These are phyloP conservation scores for Priceomyces fermenticarens DNA, from an alignment of 805 yeast species.

Conservation along the genomic window DNA sequence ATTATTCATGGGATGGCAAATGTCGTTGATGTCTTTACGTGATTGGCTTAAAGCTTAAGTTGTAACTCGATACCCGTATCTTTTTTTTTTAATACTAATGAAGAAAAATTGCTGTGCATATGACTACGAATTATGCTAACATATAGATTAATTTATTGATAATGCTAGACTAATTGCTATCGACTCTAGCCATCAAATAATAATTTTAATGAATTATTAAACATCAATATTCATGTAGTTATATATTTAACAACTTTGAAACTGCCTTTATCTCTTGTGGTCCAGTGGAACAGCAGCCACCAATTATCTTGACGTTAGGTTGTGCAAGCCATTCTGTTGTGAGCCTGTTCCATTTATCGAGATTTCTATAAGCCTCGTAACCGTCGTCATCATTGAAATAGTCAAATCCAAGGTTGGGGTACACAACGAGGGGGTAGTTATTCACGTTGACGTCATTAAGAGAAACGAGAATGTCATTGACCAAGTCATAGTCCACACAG, in stretches of 20 bases:
- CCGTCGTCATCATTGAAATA: constrained; percentile 48
- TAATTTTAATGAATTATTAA: too few species aligned
- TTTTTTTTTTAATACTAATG: constrained; percentile 43
- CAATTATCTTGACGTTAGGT: constrained; percentile 49
- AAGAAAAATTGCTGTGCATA: background rate
- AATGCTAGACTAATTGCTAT: background rate
- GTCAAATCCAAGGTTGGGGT: constrained; percentile 75
- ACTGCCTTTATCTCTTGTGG: constrained; percentile 38
- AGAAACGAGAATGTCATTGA: constrained; percentile 37
- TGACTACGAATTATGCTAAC: background rate
- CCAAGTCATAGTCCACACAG: constrained; percentile 51
- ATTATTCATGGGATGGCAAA: constrained; percentile 85
- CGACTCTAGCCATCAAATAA: too few species aligned
- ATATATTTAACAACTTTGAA: background rate
- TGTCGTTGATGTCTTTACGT: constrained; percentile 63
- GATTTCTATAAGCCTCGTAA: constrained; percentile 14
- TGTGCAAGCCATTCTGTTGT: constrained; percentile 38
- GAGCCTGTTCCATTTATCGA: constrained; percentile 34
- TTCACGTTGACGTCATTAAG: constrained; percentile 18
- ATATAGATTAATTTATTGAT: background rate
- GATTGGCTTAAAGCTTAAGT: constrained; percentile 38
- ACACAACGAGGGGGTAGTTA: constrained; percentile 47
- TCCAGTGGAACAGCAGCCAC: constrained; percentile 75
- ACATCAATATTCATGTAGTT: background rate
- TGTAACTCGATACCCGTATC: background rate